A percentile compares a stretch with the other conserved stretches of the same genome.
Evolutionary conservation across 805 yeast genomes (phyloP).

Genomic region (Yarrowia bubula): DNA sequence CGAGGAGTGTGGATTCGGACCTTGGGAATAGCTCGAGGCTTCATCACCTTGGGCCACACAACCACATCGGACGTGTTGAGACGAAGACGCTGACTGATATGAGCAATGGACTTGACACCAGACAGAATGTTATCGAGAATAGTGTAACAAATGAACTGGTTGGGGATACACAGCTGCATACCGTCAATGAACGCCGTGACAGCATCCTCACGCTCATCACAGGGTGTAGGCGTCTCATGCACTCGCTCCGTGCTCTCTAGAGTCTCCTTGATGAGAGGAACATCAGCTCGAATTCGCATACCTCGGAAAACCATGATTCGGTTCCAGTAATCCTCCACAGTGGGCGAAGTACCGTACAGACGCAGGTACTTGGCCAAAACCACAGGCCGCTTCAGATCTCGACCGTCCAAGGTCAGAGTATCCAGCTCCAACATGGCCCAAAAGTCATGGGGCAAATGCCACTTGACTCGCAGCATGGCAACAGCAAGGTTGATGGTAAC

Average conservation of each 20-base stretch:
- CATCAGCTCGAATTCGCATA: conserved; percentile 31
- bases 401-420: conserved; percentile 6
- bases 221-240: background rate
- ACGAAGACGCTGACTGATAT: conserved; percentile 39
- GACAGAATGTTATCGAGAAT: conserved; percentile 78
- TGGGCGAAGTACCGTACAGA: conserved; percentile 39
- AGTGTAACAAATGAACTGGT: conserved; percentile 68
- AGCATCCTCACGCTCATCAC: conserved; percentile 30
- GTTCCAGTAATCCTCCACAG: conserved; percentile 42
- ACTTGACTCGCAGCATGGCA: conserved; percentile 15
- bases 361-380: conserved; percentile 15
- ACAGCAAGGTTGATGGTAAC: background rate
- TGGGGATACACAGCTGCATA: conserved; percentile 53
- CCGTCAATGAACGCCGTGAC: conserved; percentile 38
- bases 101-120: conserved; percentile 62
- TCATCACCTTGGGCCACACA: conserved; percentile 28
- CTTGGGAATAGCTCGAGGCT: conserved; percentile 42
- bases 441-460: conserved; percentile 22
- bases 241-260: background rate
- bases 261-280: conserved; percentile 13
- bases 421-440: conserved; percentile 25
- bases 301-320: conserved; percentile 38
- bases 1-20: conserved; percentile 55
- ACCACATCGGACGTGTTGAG: conserved; percentile 28
- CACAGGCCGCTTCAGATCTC: conserved; percentile 1